These are phyloP conservation scores for Didymella keratinophila DNA, from an alignment of 2,329 filamentous ascomycete genomes.

Conservation along the genomic window DNA sequence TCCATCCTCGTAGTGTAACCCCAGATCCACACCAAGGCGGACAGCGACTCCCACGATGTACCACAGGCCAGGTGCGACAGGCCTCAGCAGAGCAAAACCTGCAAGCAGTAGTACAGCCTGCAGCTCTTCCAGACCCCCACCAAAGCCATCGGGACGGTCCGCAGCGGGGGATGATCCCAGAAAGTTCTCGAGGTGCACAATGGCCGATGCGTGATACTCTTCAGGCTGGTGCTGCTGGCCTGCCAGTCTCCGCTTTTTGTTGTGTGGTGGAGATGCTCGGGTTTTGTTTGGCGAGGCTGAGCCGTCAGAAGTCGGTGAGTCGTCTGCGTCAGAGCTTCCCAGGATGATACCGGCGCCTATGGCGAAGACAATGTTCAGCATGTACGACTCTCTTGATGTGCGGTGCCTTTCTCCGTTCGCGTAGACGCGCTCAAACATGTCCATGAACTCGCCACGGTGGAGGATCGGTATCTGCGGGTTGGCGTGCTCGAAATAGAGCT, in stretches of 20 bases:
- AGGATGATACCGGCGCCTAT: slow-evolving; percentile 95
- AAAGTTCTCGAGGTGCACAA: slow-evolving; percentile 88
- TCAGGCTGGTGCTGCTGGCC: slow-evolving; percentile 79
- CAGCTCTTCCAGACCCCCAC: slow-evolving; percentile 89
- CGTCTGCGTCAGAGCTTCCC: slow-evolving; percentile 55
- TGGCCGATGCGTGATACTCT: slow-evolving; percentile 94
- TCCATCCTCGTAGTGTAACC: slow-evolving; percentile 91
- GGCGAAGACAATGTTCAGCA: slow-evolving; percentile 96
- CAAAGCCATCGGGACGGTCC: slow-evolving; percentile 69
- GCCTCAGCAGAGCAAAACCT: slow-evolving; percentile 87
- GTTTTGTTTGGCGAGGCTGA: slow-evolving; percentile 40
- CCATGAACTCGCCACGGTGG: slow-evolving; percentile 88
- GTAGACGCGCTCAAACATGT: slow-evolving; percentile 85
- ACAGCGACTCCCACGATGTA: slow-evolving; percentile 96
- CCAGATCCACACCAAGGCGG: slow-evolving; percentile 87
- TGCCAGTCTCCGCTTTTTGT: slow-evolving; percentile 51
- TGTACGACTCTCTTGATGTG: slow-evolving; percentile 84
- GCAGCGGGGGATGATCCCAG: slow-evolving; percentile 69
- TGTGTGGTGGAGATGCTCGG: slow-evolving; percentile 42
- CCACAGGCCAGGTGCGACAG: slow-evolving; percentile 93
- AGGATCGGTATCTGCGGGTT: slow-evolving; percentile 96
- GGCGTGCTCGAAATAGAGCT: slow-evolving; percentile 92
- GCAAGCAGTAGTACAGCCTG: slow-evolving; percentile 92
- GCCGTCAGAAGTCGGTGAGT: slow-evolving; percentile 42
- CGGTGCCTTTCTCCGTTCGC: slow-evolving; percentile 70